Conservation (phyloP, 2,329 filamentous ascomycete genomes). For the Fusarium sp. region DNA sequence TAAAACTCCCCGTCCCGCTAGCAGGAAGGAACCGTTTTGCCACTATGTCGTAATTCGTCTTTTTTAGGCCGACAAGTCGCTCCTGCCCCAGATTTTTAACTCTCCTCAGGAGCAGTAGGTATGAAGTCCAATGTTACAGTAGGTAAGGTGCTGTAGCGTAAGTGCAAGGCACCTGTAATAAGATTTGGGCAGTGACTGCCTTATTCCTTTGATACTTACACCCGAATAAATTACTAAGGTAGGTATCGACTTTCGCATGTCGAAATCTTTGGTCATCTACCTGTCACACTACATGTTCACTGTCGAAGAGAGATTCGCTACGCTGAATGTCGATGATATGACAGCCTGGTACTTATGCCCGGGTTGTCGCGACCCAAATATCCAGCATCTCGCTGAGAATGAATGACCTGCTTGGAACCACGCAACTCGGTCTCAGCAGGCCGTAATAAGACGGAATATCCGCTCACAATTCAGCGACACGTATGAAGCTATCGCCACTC, state of each 20-base stretch:
- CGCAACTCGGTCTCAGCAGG: neutral
- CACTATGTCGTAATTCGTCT: constrained; percentile 33
- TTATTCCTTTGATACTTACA: neutral
- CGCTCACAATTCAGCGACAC: constrained; percentile 28
- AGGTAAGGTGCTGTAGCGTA: neutral
- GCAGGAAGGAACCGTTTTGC: constrained; percentile 36
- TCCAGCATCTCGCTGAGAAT: neutral
- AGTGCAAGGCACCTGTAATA: neutral
- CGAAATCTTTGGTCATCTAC: neutral
- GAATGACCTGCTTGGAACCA: neutral
- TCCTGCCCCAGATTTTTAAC: constrained; percentile 40
- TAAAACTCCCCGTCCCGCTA: constrained; percentile 40
- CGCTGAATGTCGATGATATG: neutral
- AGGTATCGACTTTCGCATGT: neutral
- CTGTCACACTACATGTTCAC: neutral
- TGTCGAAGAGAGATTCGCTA: neutral
- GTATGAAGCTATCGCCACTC: constrained; percentile 42
- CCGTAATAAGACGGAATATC: constrained; percentile 23
- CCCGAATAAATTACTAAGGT: too few relatives aligned
- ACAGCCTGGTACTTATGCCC: neutral
- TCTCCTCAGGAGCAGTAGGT: constrained; percentile 16
- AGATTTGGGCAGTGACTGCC: neutral
- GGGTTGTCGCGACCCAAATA: neutral
- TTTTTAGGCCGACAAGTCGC: neutral
- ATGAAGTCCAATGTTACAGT: neutral